Conservation (phyloP, 495 filamentous ascomycete genomes). For the Neurospora sp. region DNA sequence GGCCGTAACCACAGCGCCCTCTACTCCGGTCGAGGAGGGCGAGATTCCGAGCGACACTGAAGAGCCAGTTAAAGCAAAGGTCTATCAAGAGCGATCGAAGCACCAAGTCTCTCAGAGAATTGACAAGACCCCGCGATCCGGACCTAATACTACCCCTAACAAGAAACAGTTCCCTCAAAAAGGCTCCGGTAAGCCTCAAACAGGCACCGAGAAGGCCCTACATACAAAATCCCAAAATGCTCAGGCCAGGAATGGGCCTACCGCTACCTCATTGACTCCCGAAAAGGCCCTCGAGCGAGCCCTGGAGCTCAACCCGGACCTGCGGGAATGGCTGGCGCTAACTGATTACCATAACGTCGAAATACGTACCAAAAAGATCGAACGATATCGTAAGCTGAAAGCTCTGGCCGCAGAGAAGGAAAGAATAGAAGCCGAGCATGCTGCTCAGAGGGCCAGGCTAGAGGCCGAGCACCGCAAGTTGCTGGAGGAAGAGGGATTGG, state of each 20-base stretch:
- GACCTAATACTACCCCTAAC: neutral
- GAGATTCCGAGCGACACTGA: neutral
- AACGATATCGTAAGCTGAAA: slow-evolving; percentile 32
- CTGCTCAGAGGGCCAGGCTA: slow-evolving; percentile 26
- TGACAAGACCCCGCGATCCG: neutral
- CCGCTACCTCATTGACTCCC: neutral
- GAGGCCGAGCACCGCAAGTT: slow-evolving; percentile 24
- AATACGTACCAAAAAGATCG: slow-evolving; percentile 36
- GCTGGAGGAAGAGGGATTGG: slow-evolving; percentile 20
- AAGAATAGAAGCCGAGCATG: slow-evolving; percentile 29
- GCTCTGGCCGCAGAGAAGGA: slow-evolving; percentile 31
- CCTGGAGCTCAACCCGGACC: slow-evolving; percentile 29
- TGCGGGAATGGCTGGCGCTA: slow-evolving; percentile 50
- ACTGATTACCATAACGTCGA: slow-evolving; percentile 47
- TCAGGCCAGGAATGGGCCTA: neutral
- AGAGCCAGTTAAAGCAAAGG: neutral
- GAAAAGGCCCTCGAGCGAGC: slow-evolving; percentile 9
- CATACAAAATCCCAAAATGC: neutral
- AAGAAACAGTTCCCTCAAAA: neutral
- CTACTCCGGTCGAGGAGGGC: neutral
- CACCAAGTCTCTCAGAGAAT: neutral
- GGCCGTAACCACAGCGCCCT: neutral
- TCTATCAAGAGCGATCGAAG: neutral
- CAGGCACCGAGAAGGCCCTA: neutral
- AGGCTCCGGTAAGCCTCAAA: neutral